A percentile compares a stretch with the other conserved stretches of the same genome.
Evolutionary conservation across 1,284 basidiomycete species (phyloP).

Genomic region (Leccinum fuscescens): DNA sequence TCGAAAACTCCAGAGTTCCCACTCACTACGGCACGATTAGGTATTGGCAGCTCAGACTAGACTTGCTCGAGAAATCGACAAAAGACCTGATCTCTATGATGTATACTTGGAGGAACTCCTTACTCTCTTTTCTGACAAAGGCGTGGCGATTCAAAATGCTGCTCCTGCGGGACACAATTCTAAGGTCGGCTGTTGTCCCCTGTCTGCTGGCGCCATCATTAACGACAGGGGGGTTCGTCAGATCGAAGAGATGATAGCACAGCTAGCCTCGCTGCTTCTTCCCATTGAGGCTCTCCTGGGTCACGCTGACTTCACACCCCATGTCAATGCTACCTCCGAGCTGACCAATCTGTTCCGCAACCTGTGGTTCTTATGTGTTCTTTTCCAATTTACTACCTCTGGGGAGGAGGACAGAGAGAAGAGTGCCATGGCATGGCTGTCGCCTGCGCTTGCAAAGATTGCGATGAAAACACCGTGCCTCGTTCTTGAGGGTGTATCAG

Average conservation of each 20-base stretch:
- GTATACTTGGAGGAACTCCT: constrained; percentile 85
- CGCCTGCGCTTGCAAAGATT: constrained; percentile 76
- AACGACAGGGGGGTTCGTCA: constrained; percentile 30
- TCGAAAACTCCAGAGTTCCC: neutral
- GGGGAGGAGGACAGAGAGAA: constrained; percentile 45
- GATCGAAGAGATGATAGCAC: constrained; percentile 84
- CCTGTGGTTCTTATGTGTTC: constrained; percentile 90
- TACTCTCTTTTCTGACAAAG: constrained; percentile 87
- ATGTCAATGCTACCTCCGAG: constrained; percentile 55
- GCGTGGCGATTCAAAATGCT: constrained; percentile 84
- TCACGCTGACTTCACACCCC: constrained; percentile 72
- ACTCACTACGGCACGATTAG: constrained; percentile 35
- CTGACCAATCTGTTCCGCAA: constrained; percentile 87
- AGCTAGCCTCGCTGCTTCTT: constrained; percentile 82
- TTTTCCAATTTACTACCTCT: constrained; percentile 71
- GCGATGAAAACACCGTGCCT: constrained; percentile 87
- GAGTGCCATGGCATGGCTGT: constrained; percentile 72
- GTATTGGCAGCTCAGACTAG: constrained; percentile 86
- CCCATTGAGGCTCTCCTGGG: constrained; percentile 89
- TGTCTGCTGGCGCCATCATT: constrained; percentile 1
- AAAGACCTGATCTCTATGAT: constrained; percentile 73
- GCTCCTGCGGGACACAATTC: constrained; percentile 61
- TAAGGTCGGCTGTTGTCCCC: constrained; percentile 47
- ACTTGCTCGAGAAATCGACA: constrained; percentile 74
- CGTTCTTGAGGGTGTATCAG: constrained; percentile 79